Percentiles rank a stretch among this genome's conserved stretches.
Conservation (phyloP, 495 filamentous ascomycete genomes). For the Alectoria sarmentosa region DNA sequence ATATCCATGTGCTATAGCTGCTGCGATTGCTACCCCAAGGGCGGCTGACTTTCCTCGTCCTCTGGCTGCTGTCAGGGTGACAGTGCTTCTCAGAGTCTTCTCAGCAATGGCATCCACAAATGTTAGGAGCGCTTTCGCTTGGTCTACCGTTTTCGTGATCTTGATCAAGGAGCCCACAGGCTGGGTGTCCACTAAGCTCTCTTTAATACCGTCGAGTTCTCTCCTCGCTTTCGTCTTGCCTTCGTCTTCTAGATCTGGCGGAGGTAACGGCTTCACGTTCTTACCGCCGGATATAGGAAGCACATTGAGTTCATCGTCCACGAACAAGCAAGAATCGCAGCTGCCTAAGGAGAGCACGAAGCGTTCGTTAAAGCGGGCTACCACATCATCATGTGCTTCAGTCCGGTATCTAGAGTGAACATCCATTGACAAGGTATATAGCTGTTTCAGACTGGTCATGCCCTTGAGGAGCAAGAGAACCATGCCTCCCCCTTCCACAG, state of each 20-base stretch:
- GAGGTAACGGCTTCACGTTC: slow-evolving; percentile 76
- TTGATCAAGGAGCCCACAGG: slow-evolving; percentile 77
- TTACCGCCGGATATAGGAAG: slow-evolving; percentile 95
- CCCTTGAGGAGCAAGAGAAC: slow-evolving; percentile 88
- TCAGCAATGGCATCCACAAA: slow-evolving; percentile 96
- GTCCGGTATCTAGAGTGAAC: slow-evolving; percentile 95
- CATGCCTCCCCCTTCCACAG: slow-evolving; percentile 92
- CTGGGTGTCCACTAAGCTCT: slow-evolving; percentile 74
- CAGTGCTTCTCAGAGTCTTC: slow-evolving; percentile 89
- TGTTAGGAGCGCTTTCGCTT: slow-evolving; percentile 88
- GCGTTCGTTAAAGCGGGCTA: slow-evolving; percentile 94
- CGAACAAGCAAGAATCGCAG: slow-evolving; percentile 89
- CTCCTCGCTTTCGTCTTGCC: slow-evolving; percentile 56
- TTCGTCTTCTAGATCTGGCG: slow-evolving; percentile 57
- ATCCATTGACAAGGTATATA: slow-evolving; percentile 97
- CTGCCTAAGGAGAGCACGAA: slow-evolving; percentile 93
- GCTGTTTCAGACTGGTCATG: slow-evolving; percentile 94
- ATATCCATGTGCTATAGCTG: slow-evolving; percentile 91
- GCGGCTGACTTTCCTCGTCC: slow-evolving; percentile 97
- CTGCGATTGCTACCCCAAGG: slow-evolving; percentile 86
- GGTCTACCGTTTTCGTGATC: slow-evolving; percentile 84
- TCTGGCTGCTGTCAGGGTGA: slow-evolving; percentile 87
- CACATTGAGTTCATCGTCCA: slow-evolving; percentile 97
- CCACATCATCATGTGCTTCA: slow-evolving; percentile 92
- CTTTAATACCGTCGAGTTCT: slow-evolving; percentile 83